Evolutionary conservation across 129 eudicot genomes (phyloP).

Genomic region (Centrapalus pauciflorus): DNA sequence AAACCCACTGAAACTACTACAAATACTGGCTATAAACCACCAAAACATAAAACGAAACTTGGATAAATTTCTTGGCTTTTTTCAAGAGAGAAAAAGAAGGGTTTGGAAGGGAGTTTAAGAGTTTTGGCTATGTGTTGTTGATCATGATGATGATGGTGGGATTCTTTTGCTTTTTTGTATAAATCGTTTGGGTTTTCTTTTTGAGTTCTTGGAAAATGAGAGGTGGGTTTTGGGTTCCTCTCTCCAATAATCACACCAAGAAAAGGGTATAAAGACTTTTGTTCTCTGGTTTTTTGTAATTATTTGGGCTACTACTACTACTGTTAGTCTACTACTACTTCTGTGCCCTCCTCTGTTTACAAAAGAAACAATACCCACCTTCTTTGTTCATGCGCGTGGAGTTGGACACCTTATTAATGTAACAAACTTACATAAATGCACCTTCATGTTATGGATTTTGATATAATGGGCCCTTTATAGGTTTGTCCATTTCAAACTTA

Average conservation of each 20-base stretch:
- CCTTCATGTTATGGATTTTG: neutral
- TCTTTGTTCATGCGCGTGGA: conserved; percentile 30
- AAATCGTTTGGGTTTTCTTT: neutral
- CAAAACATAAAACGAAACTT: neutral
- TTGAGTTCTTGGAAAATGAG: conserved; percentile 32
- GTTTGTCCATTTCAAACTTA: neutral
- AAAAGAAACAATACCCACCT: conserved; percentile 27
- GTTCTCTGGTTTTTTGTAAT: conserved; percentile 42
- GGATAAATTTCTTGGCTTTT: conserved; percentile 1
- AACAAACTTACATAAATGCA: neutral
- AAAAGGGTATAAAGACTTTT: conserved; percentile 37
- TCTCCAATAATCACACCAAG: conserved; percentile 30
- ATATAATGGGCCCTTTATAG: neutral
- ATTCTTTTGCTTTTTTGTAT: neutral
- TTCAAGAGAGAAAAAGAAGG: conserved; percentile 11
- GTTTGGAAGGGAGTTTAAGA: neutral
- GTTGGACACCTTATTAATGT: neutral
- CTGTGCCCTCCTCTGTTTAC: conserved; percentile 37
- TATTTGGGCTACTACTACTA: conserved; percentile 33
- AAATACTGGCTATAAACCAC: neutral
- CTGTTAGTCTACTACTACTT: conserved; percentile 43
- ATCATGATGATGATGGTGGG: neutral
- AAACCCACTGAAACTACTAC: conserved; percentile 1
- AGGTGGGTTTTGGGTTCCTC: conserved; percentile 22
- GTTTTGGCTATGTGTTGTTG: neutral